phyloP scores from a whole-genome alignment of 495 filamentous ascomycete genomes.

The Amniculicola lignicola region DNA sequence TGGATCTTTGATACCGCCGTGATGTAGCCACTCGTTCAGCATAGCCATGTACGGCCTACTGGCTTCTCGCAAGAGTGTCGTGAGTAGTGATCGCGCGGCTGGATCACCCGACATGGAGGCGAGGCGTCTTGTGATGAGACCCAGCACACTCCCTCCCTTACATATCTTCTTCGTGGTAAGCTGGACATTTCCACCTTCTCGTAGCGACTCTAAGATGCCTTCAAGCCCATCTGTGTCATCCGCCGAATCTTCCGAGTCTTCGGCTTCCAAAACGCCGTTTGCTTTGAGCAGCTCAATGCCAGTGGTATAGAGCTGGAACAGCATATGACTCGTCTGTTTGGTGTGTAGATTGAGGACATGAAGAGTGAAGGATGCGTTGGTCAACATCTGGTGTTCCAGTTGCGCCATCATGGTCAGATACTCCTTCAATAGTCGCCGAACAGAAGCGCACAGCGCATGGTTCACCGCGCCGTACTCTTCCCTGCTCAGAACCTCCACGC shows the following conservation, averaged over 20 bases:
- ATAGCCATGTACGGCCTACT: constrained; percentile 95
- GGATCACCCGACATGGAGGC: constrained; percentile 91
- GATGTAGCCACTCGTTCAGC: constrained; percentile 98
- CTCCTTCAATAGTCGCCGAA: constrained; percentile 86
- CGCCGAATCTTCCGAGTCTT: constrained; percentile 70
- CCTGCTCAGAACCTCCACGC: constrained; percentile 87
- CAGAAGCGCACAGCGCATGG: constrained; percentile 89
- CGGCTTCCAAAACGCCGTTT: constrained; percentile 83
- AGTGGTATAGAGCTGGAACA: constrained; percentile 80
- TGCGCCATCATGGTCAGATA: constrained; percentile 91
- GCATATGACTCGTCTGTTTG: constrained; percentile 81
- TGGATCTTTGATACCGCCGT: constrained; percentile 90
- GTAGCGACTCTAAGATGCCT: constrained; percentile 77
- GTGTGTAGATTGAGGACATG: constrained; percentile 91
- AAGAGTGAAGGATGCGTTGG: constrained; percentile 80
- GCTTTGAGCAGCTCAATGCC: constrained; percentile 82
- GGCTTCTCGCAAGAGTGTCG: constrained; percentile 76
- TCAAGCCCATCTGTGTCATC: constrained; percentile 82
- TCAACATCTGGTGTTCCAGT: constrained; percentile 85
- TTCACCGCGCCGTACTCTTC: constrained; percentile 96
- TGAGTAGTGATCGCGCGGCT: constrained; percentile 73
- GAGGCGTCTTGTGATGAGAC: constrained; percentile 76
- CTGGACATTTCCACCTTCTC: constrained; percentile 75
- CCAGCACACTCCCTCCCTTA: constrained; percentile 87
- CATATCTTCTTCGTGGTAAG: constrained; percentile 87